These are phyloP conservation scores for Asterionellopsis glacialis DNA, from an alignment of 108 stramenopile genomes.

Conservation along the genomic window DNA sequence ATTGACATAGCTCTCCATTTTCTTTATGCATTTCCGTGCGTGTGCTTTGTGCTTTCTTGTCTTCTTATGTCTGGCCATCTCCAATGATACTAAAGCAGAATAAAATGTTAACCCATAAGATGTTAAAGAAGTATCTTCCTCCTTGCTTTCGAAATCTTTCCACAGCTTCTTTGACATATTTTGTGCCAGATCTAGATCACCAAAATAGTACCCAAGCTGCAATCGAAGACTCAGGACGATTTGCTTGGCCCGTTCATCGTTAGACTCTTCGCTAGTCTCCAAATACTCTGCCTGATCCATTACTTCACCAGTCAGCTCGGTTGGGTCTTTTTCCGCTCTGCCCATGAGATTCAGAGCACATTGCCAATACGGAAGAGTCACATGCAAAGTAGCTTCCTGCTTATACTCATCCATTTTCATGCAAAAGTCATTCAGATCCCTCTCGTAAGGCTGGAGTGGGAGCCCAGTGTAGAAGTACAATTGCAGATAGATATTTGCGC, in stretches of 20 bases:
- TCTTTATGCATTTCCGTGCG: too few relatives aligned
- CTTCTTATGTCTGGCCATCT: too few relatives aligned
- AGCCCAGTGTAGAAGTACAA: slow-evolving; percentile 23
- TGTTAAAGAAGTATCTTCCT: too few relatives aligned
- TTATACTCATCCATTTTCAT: slow-evolving; percentile 1
- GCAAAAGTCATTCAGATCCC: not conserved
- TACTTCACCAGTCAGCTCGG: not conserved
- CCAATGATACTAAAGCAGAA: too few relatives aligned
- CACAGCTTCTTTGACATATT: slow-evolving; percentile 15
- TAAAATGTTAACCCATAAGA: too few relatives aligned
- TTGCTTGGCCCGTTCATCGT: slow-evolving; percentile 2
- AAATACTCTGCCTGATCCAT: not conserved
- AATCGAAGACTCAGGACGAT: slow-evolving; percentile 22
- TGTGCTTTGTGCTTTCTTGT: too few relatives aligned
- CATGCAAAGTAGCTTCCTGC: not conserved
- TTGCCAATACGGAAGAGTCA: slow-evolving; percentile 9
- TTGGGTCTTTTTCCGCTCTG: slow-evolving; percentile 15
- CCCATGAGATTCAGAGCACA: not conserved
- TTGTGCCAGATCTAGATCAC: slow-evolving; percentile 14
- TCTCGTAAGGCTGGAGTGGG: slow-evolving; percentile 10
- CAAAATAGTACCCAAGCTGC: slow-evolving; percentile 19
- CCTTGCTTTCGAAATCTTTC: slow-evolving; percentile 6
- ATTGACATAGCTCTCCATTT: slow-evolving; percentile 4
- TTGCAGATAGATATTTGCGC: slow-evolving; percentile 16
- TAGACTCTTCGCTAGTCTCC: not conserved